Evolutionary conservation across 352 stramenopile genomes (phyloP).

Genomic region (Peronospora farinosa): DNA sequence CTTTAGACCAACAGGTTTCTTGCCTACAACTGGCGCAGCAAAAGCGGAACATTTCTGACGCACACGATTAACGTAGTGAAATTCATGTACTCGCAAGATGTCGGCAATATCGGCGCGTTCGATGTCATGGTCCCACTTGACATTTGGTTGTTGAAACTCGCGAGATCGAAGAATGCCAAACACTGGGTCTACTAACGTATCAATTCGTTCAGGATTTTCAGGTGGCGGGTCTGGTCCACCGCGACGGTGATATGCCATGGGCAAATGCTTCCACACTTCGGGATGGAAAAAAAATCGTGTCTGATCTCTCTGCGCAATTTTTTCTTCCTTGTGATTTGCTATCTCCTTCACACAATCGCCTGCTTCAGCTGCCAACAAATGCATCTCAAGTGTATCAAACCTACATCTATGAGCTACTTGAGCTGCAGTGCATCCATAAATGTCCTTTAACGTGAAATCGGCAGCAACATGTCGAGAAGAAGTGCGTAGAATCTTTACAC

Average conservation of each 20-base stretch:
- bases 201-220: constrained; percentile 86
- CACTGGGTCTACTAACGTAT: constrained; percentile 70
- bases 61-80: constrained; percentile 76
- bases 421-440: constrained; percentile 41
- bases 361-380: constrained; percentile 21
- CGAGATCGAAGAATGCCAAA: constrained; percentile 65
- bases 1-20: constrained; percentile 13
- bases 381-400: constrained; percentile 30
- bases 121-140: constrained; percentile 65
- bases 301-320: constrained; percentile 12
- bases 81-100: constrained; percentile 89
- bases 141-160: constrained; percentile 55
- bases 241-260: constrained; percentile 57
- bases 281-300: constrained; percentile 75
- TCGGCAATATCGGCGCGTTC: constrained; percentile 74
- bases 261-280: constrained; percentile 71
- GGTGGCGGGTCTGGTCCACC: constrained; percentile 71
- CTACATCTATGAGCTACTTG: constrained; percentile 40
- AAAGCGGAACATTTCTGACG: constrained; percentile 41
- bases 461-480: constrained; percentile 17
- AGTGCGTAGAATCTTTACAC: constrained; percentile 42
- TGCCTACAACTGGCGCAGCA: constrained; percentile 13
- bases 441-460: constrained; percentile 37
- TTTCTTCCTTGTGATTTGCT: background rate
- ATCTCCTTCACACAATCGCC: background rate